Evolutionary conservation across 106 monocot genomes (phyloP), one percentile per base, ranked within the genome.

Genomic region (Vanilla planifolia): DNA sequence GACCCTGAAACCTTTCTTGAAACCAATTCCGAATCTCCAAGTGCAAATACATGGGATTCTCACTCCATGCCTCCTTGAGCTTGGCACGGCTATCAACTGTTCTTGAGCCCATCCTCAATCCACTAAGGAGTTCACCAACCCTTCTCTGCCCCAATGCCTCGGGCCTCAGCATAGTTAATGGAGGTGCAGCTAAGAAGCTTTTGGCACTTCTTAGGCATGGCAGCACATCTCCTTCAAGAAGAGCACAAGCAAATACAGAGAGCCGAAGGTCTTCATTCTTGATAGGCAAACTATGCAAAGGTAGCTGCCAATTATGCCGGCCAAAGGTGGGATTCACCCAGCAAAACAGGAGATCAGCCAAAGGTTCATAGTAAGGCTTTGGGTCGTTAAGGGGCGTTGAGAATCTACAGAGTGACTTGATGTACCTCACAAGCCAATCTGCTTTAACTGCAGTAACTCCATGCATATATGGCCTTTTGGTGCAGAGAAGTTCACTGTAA

Each of bases 281-380:
- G 23, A 88, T 75, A 2, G 84, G 87, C 14, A 77, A 29, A 55
- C 71, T 63, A 55, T 92, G 82, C 55, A 92, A 73, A 2, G 87
- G 87, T 44, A 98, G 81, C 62, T 91, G 59, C 96, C 96, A 98
- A 53, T 85, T 81, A 73, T 98, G 87, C 21, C 69, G 72, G 2
- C 91, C 91, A 67, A 98, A 98, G 66, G 59, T 66, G 5, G 91
- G 84, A 29, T 50, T 85, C n/a, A 91, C 91, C 91, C 91, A 98
- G 59, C 84, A 88, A 8, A 79, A 69, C 13, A 82, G 62, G 41
- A 64, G 58, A n/a, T 98, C 96, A 21, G 33, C 70, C 27, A 64
- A 35, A 58, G 84, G 84, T 13, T 98, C 96, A 26, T 91, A 98
- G 48, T 72, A 87, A 28, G 96, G 91, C 63, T 64, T 92, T 8